These are phyloP conservation scores for Phytopythium ostracodes DNA, from an alignment of 352 stramenopile genomes.

Conservation along the genomic window DNA sequence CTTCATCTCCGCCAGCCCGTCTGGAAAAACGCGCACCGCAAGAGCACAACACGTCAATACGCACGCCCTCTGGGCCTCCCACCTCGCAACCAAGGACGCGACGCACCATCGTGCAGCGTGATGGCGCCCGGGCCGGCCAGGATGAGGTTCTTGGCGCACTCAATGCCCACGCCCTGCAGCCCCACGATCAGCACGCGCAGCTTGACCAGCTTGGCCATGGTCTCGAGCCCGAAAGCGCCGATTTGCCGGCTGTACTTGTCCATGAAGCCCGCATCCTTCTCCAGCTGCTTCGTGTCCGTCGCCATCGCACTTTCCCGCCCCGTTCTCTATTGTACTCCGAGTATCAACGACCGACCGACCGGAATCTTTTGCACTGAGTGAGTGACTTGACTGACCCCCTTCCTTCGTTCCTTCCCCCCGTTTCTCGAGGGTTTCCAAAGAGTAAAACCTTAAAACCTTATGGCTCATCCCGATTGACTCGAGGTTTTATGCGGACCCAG, in stretches of 20 bases:
- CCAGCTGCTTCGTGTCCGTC: conserved; percentile 67
- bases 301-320: neutral
- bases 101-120: conserved; percentile 77
- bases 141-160: conserved; percentile 93
- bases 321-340: no score
- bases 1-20: conserved; percentile 65
- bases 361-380: conserved; percentile 1
- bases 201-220: conserved; percentile 88
- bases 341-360: no score
- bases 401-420: no score
- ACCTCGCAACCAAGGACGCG: neutral
- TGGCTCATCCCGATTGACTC: no score
- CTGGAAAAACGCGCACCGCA: conserved; percentile 13
- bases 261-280: conserved; percentile 89
- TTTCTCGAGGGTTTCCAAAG: no score
- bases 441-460: neutral
- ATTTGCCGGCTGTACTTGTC: conserved; percentile 94
- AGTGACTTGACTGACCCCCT: neutral
- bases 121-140: conserved; percentile 86
- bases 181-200: conserved; percentile 85
- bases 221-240: conserved; percentile 89
- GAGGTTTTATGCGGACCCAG: no score
- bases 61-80: neutral
- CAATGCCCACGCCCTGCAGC: conserved; percentile 83
- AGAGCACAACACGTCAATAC: conserved; percentile 3